Base-by-base conservation (phyloP, 345 rosid genomes). In the Mallotus nudiflorus region DNA sequence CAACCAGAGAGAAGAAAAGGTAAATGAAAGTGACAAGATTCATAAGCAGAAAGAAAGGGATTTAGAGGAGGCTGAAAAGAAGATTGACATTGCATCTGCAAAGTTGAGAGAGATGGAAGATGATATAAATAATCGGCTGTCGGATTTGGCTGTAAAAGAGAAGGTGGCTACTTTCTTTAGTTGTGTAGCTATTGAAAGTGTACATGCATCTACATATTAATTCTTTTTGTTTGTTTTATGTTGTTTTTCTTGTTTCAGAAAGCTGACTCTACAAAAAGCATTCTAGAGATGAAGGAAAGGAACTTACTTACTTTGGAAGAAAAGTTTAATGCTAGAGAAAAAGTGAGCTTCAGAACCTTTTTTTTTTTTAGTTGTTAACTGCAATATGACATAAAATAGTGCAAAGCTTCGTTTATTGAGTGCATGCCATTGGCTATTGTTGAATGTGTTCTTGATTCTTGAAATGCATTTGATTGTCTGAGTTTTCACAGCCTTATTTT, bases 291-390 rank as follows among this genome's bases (percentile, higher is more conserved):
- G 65, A 88, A 88, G 68, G 95, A 87, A 76, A 84, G 83, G 71
- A 84, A 82, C 54, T 80, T 94, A 42, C 69, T 59, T 59, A 83
- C 75, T 35, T 71, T 86, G 82, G 95, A 90, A 85, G 84, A 88
- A 74, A 87, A 82, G 81, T 90, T 94, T 64, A 71, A 69, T 73
- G 77, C 66, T n/a, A 86, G 91, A 73, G 95, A 90, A 78, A 83
- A 81, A 82, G 97, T 89, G 77, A 89, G 92, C 72, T 66, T 44
- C 29, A 25, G 25, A 69, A 71, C 66, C 51, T 10, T 51, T 6
- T 49, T 67, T 29, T 50, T 61, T 55, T 57, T 49, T n/a, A 62
- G 42, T 31, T 27, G 0, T 55, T 52, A 52, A 35, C 33, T 22
- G 37, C 11, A 37, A 51, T 28, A 44, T 28, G 61, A n/a, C 5